Conservation (phyloP, 495 filamentous ascomycete genomes). For the Thermochaetoides thermophila region DNA sequence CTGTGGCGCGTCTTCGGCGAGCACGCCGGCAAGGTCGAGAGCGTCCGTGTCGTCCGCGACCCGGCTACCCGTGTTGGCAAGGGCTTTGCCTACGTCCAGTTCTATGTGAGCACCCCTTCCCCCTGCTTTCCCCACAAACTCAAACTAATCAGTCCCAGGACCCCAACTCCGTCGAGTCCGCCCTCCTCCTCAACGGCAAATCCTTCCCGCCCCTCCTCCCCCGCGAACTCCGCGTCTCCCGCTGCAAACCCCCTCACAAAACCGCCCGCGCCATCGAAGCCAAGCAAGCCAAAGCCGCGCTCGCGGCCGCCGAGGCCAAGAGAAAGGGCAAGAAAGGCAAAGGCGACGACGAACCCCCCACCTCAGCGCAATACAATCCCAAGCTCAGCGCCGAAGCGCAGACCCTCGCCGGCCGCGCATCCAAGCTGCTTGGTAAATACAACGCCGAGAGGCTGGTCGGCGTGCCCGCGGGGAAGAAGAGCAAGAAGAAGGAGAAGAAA, state of each 20-base stretch:
- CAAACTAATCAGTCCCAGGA: slow-evolving; percentile 35
- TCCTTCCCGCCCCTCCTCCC: slow-evolving; percentile 87
- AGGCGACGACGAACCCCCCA: slow-evolving; percentile 18
- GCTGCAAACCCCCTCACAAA: slow-evolving; percentile 65
- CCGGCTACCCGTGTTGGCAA: slow-evolving; percentile 83
- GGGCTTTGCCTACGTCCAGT: slow-evolving; percentile 96
- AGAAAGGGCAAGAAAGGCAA: slow-evolving; percentile 11
- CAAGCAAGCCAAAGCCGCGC: slow-evolving; percentile 1
- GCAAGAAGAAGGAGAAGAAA: slow-evolving; percentile 10
- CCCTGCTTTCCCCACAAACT: not conserved
- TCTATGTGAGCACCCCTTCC: slow-evolving; percentile 36
- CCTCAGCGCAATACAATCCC: slow-evolving; percentile 31
- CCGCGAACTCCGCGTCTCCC: slow-evolving; percentile 68
- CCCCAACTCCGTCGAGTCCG: slow-evolving; percentile 71
- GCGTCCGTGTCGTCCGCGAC: slow-evolving; percentile 86
- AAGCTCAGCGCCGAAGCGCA: slow-evolving; percentile 51
- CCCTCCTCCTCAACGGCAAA: slow-evolving; percentile 73
- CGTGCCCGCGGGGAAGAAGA: slow-evolving; percentile 13
- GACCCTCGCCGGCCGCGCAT: slow-evolving; percentile 63
- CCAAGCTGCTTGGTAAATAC: slow-evolving; percentile 67
- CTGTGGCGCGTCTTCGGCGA: slow-evolving; percentile 74
- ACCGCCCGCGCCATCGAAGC: slow-evolving; percentile 37
- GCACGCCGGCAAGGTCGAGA: slow-evolving; percentile 72
- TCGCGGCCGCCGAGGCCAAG: slow-evolving; percentile 7
- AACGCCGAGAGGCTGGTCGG: slow-evolving; percentile 46